Evolutionary conservation across 306 rosid species (phyloP).

Genomic region (Quercus engelmannii): DNA sequence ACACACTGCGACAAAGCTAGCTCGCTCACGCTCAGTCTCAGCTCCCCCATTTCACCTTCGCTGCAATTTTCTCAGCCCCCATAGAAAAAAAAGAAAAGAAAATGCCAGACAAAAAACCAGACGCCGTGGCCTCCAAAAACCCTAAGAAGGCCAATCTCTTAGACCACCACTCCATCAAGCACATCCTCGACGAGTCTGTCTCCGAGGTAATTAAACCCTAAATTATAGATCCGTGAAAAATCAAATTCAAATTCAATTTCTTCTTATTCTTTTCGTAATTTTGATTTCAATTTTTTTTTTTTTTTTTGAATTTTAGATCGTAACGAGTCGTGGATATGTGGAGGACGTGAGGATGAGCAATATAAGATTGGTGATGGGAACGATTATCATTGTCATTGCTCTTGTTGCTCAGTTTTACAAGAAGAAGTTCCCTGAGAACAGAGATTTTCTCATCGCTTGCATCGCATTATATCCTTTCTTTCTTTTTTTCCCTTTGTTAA

Average conservation of each 20-base stretch:
- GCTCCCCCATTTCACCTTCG: too few relatives aligned
- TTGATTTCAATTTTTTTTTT: neutral
- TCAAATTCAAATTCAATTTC: neutral
- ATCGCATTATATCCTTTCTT: slow-evolving; percentile 76
- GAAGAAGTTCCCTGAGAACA: slow-evolving; percentile 89
- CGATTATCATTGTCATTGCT: slow-evolving; percentile 68
- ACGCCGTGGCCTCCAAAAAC: slow-evolving; percentile 32
- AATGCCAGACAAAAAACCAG: slow-evolving; percentile 29
- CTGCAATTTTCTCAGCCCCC: too few relatives aligned
- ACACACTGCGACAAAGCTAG: neutral
- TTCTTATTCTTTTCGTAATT: neutral
- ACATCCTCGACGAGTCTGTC: slow-evolving; percentile 81
- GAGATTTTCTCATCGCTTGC: slow-evolving; percentile 75
- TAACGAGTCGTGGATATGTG: slow-evolving; percentile 65
- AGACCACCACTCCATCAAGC: slow-evolving; percentile 84
- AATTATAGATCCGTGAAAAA: neutral
- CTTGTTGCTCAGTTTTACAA: slow-evolving; percentile 92
- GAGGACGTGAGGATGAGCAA: slow-evolving; percentile 94
- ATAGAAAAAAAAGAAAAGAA: neutral
- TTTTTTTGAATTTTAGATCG: slow-evolving; percentile 39
- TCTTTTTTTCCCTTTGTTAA: neutral
- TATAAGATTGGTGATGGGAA: slow-evolving; percentile 58
- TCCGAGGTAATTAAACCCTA: slow-evolving; percentile 74
- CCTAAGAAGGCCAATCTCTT: slow-evolving; percentile 84
- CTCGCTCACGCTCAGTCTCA: neutral